Conservation (phyloP, 2,329 filamentous ascomycete genomes). For the Hypoxylon rubiginosum region DNA sequence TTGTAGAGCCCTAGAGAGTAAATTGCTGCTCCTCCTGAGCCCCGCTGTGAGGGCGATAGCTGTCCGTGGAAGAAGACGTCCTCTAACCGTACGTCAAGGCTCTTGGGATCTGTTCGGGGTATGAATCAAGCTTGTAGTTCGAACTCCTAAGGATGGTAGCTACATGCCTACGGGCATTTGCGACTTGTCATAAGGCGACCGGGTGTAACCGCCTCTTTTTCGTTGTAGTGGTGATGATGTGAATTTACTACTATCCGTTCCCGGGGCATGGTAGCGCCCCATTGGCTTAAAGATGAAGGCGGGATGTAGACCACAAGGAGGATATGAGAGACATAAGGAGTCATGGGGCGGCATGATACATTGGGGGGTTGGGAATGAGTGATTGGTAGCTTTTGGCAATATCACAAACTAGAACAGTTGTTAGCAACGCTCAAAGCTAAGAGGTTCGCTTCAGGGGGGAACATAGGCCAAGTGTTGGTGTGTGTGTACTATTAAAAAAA, state of each 20-base stretch:
- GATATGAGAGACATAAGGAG: conserved; percentile 7
- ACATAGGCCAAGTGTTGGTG: background rate
- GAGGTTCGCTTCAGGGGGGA: conserved; percentile 17
- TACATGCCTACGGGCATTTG: conserved; percentile 7
- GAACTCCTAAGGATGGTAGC: conserved; percentile 6
- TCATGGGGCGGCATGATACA: conserved; percentile 5
- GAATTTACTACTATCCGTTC: conserved; percentile 20
- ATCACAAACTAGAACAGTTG: conserved; percentile 9
- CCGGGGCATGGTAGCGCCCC: background rate
- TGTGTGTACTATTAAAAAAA: background rate
- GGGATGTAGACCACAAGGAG: conserved; percentile 2
- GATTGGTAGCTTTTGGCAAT: conserved; percentile 21
- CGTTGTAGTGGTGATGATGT: conserved; percentile 2
- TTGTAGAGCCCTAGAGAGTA: background rate
- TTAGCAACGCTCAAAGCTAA: conserved; percentile 15
- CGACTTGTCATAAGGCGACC: conserved; percentile 19
- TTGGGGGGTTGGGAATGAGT: conserved; percentile 7
- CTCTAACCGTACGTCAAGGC: background rate
- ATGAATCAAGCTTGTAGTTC: conserved; percentile 8
- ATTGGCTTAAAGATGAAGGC: conserved; percentile 20
- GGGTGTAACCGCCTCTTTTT: conserved; percentile 23
- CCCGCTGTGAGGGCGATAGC: background rate
- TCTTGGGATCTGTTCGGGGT: conserved; percentile 9
- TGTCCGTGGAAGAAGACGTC: conserved; percentile 2
- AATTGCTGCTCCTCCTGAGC: background rate